Conservation (phyloP, 768 basidiomycete species). For the Epithele typhae region DNA sequence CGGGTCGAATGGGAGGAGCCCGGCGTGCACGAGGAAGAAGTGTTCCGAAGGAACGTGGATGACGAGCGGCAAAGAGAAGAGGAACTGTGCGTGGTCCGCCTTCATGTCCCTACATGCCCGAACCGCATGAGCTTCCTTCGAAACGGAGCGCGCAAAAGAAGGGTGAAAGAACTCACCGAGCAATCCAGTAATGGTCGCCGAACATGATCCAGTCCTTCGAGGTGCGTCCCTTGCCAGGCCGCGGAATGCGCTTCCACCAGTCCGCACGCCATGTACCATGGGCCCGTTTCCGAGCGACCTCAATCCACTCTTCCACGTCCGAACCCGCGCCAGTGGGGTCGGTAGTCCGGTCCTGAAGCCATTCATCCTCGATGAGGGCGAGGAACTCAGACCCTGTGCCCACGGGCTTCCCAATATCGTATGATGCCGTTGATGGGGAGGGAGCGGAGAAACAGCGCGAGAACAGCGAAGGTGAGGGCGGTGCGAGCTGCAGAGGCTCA, state of each 20-base stretch:
- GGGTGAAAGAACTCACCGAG: slow-evolving; percentile 37
- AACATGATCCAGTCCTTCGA: slow-evolving; percentile 66
- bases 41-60: slow-evolving; percentile 76
- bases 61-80: slow-evolving; percentile 67
- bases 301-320: slow-evolving; percentile 40
- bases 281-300: slow-evolving; percentile 25
- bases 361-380: slow-evolving; percentile 38
- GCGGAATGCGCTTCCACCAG: slow-evolving; percentile 29
- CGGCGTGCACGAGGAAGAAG: slow-evolving; percentile 78
- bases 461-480: slow-evolving; percentile 7
- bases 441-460: slow-evolving; percentile 1
- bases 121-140: too few species aligned
- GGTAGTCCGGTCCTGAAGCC: slow-evolving; percentile 29
- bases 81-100: slow-evolving; percentile 61
- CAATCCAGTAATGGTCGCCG: slow-evolving; percentile 73
- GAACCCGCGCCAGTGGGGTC: slow-evolving; percentile 24
- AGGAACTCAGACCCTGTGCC: slow-evolving; percentile 48
- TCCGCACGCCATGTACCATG: slow-evolving; percentile 24
- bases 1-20: slow-evolving; percentile 73
- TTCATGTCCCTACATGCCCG: slow-evolving; percentile 51
- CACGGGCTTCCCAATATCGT: slow-evolving; percentile 14
- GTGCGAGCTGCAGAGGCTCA: slow-evolving; percentile 18
- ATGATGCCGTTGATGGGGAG: not conserved
- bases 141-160: too few species aligned
- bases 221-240: slow-evolving; percentile 21